phyloP scores from a whole-genome alignment of 2,329 filamentous ascomycete genomes.

The Diaporthe ampelina region DNA sequence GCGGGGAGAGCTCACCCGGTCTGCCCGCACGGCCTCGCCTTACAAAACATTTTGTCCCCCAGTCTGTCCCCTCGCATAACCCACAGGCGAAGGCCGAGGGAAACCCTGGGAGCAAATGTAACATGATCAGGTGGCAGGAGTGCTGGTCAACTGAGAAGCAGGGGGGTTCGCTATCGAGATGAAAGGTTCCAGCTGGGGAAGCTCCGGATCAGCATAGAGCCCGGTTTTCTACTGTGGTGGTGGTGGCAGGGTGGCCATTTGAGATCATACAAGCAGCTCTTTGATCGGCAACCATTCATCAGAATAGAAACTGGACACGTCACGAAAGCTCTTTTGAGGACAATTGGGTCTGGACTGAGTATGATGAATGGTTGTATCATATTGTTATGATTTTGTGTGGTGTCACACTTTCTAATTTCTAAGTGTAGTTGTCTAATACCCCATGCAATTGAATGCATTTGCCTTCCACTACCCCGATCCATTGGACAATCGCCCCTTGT shows the following conservation, averaged over 20 bases:
- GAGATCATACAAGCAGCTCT: neutral
- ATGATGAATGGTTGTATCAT: conserved; percentile 22
- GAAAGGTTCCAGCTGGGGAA: conserved; percentile 9
- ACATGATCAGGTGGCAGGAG: neutral
- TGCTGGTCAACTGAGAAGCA: neutral
- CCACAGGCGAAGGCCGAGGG: neutral
- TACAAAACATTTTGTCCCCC: neutral
- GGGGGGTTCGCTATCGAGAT: conserved; percentile 2
- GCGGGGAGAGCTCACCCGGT: conserved; percentile 3
- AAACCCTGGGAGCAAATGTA: neutral
- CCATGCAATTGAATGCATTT: neutral
- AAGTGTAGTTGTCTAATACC: neutral
- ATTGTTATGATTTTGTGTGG: neutral
- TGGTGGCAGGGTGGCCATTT: neutral
- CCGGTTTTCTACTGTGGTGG: neutral
- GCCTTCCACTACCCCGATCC: neutral
- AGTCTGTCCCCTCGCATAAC: too few species aligned
- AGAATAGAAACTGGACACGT: conserved; percentile 23
- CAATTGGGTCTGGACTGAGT: neutral
- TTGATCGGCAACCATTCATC: neutral
- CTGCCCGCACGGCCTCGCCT: conserved; percentile 6
- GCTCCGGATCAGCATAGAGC: conserved; percentile 10
- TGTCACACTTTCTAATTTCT: conserved; percentile 13
- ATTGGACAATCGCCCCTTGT: conserved; percentile 4
- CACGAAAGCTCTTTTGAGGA: neutral